Base-by-base conservation (phyloP, 1,284 basidiomycete species). In the Meripilus lineatus region DNA sequence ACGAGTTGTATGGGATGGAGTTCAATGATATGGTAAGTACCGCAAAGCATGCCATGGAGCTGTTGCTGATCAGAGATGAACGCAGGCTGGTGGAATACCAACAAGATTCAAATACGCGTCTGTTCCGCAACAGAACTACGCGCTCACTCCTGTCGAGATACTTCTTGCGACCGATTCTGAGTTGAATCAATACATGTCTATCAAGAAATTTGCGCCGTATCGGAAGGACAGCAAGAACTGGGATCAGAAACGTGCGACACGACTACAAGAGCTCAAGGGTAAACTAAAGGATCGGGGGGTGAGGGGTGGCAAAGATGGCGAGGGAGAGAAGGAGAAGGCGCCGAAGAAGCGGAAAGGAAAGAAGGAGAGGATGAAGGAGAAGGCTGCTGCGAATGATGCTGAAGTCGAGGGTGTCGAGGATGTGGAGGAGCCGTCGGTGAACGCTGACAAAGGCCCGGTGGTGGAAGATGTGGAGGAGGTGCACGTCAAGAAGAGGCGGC, bases 21-120 rank as follows among this genome's bases (percentile, higher is more conserved):
- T 96, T 97, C 70, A 97, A 98, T 65, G 94, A 97, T 61, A 79
- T 96, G 72, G 92, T 93, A 50, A 56, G 84, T n/a, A n/a, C 32
- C 28, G 34, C 21, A 18, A 11, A n/a, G n/a, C n/a, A n/a, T n/a
- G n/a, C n/a, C n/a, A n/a, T n/a, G n/a, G n/a, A n/a, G 17, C 10
- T 30, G 33, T 36, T 42, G 28, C 35, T 6, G 25, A 21, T 21
- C 39, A n/a, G n/a, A n/a, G n/a, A n/a, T n/a, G n/a, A n/a, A n/a
- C n/a, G 28, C 57, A 92, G 89, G 84, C 95, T 48, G 94, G 87
- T 5, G 92, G 86, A 61, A 69, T 93, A 54, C 85, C 92, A 1
- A 98, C 95, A 0, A 85, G 93, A 11, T 99, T 99, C 80, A 87
- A 90, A 61, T 99, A 99, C 62, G 74, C 82, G 5, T 73, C 81